These are phyloP conservation scores for Mitragyna speciosa DNA, from an alignment of 257 asterid genomes.

Conservation along the genomic window DNA sequence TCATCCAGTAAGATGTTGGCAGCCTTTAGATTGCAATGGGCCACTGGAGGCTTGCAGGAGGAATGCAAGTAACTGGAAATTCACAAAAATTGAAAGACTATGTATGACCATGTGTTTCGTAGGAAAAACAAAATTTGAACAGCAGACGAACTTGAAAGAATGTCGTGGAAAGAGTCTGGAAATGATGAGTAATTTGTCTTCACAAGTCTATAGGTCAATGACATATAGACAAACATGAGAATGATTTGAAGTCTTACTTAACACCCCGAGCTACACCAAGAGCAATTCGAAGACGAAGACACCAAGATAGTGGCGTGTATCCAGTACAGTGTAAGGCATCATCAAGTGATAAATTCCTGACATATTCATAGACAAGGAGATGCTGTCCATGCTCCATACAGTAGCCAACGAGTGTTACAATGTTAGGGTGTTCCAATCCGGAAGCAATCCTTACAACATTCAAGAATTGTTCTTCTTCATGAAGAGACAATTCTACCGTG, in stretches of 20 bases:
- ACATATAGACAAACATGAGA: not conserved
- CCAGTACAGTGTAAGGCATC: conserved; percentile 60
- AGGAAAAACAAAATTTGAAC: not conserved
- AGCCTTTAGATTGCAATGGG: conserved; percentile 82
- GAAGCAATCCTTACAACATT: conserved; percentile 65
- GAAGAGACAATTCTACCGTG: conserved; percentile 61
- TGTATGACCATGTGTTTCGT: not conserved
- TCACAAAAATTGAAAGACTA: conserved; percentile 9
- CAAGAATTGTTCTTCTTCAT: conserved; percentile 74
- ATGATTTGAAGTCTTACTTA: conserved; percentile 45
- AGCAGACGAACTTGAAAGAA: not conserved
- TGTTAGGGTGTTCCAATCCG: conserved; percentile 80
- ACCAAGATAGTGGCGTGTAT: conserved; percentile 66
- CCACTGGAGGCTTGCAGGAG: conserved; percentile 65
- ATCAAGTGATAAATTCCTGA: conserved; percentile 61
- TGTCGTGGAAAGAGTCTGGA: not conserved
- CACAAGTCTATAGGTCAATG: not conserved
- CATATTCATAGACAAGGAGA: conserved; percentile 67
- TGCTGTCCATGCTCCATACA: conserved; percentile 75
- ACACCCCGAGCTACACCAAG: conserved; percentile 75
- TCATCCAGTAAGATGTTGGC: conserved; percentile 85
- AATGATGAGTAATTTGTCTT: not conserved
- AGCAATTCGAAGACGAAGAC: conserved; percentile 63
- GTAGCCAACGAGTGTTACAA: conserved; percentile 76
- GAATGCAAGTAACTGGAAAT: conserved; percentile 77